Conservation (phyloP, 345 rosid species). For the Turritis glabra region DNA sequence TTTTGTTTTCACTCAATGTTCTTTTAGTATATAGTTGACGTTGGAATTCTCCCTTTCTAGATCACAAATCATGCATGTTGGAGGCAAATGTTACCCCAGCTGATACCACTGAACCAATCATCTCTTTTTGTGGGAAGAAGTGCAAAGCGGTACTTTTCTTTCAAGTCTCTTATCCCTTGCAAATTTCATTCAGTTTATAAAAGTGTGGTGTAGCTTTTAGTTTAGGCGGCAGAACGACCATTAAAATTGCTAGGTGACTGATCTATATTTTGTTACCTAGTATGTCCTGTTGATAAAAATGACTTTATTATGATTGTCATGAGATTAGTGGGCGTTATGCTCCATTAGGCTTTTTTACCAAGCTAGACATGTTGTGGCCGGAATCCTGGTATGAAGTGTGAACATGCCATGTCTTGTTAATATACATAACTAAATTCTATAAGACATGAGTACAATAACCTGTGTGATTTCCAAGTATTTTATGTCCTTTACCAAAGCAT, state of each 20-base stretch:
- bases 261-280: neutral
- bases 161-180: slow-evolving; percentile 1
- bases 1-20: neutral
- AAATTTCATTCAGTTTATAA: neutral
- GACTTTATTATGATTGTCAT: neutral
- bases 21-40: slow-evolving; percentile 13
- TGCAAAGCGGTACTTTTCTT: slow-evolving; percentile 62
- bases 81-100: slow-evolving; percentile 43
- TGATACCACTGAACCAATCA: slow-evolving; percentile 36
- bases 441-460: neutral
- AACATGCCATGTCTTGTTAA: neutral
- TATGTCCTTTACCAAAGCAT: neutral
- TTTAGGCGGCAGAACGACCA: neutral
- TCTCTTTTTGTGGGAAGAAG: slow-evolving; percentile 61
- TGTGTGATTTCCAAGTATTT: neutral
- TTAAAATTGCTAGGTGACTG: neutral
- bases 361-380: neutral
- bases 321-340: neutral
- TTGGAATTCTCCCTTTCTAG: slow-evolving; percentile 42
- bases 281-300: neutral
- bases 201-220: neutral
- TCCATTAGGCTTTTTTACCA: neutral
- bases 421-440: neutral
- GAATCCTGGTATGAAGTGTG: too few species aligned
- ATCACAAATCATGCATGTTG: slow-evolving; percentile 62